A percentile compares a stretch with the other conserved stretches of the same genome.
These are phyloP conservation scores for Neurospora sp. DNA, from an alignment of 495 filamentous ascomycete genomes.

Conservation along the genomic window DNA sequence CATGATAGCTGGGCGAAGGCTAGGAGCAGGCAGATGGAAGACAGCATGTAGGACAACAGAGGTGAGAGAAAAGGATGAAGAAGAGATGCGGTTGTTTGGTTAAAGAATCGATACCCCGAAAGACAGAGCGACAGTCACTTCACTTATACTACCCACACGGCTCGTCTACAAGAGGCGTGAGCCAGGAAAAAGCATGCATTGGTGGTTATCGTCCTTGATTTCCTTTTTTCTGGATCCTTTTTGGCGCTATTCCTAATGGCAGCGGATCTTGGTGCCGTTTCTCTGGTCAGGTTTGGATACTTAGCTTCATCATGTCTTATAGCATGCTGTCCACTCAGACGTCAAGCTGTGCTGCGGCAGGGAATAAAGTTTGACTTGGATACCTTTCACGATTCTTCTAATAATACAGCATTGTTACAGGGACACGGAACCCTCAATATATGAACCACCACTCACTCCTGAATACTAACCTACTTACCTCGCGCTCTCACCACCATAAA, in stretches of 20 bases:
- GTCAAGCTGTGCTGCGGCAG: not conserved
- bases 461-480: not conserved
- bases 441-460: not conserved
- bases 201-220: not conserved
- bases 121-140: not conserved
- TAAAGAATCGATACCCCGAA: constrained; percentile 5
- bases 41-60: constrained; percentile 48
- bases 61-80: not conserved
- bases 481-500: not conserved
- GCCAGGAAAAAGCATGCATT: not conserved
- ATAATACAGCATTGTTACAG: not conserved
- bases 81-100: not conserved
- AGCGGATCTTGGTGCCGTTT: not conserved
- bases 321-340: not conserved
- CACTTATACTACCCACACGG: not conserved
- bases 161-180: not conserved
- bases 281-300: not conserved
- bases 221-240: not conserved
- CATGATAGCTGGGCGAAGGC: constrained; percentile 55
- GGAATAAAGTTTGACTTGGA: not conserved
- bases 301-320: not conserved
- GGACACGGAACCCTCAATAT: not conserved
- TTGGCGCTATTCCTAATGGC: not conserved
- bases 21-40: constrained; percentile 58
- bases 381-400: not conserved